phyloP scores from a whole-genome alignment of 75 land plant genomes.

The Sequoiadendron giganteum region DNA sequence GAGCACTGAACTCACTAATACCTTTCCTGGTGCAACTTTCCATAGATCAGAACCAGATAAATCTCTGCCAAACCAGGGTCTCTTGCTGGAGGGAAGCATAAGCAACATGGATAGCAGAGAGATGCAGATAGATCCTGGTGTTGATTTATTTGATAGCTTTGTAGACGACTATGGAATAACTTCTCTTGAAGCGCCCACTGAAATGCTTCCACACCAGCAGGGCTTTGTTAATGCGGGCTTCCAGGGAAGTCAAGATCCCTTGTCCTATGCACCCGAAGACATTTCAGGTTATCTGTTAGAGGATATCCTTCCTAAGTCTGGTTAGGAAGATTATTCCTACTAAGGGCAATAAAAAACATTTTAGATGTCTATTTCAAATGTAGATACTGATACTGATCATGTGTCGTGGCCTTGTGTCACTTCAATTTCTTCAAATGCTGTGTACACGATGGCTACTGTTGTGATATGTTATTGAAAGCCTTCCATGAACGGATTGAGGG shows the following conservation, averaged over 20 bases:
- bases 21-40: not conserved
- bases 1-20: not conserved
- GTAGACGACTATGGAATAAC: not conserved
- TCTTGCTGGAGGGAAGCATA: conserved; percentile 1
- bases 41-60: not conserved
- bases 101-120: not conserved
- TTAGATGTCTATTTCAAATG: not conserved
- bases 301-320: not conserved
- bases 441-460: too few relatives aligned
- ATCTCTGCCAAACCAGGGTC: not conserved
- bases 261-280: not conserved
- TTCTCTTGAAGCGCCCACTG: not conserved
- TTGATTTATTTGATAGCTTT: conserved; percentile 3
- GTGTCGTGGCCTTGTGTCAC: not conserved
- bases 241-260: not conserved
- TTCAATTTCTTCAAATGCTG: not conserved
- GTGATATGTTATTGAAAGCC: not conserved
- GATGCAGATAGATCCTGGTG: not conserved
- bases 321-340: not conserved
- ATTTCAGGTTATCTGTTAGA: conserved; percentile 6
- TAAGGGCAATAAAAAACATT: not conserved
- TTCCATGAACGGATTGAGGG: not conserved
- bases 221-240: not conserved
- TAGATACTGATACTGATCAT: not conserved
- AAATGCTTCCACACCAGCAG: not conserved